Evolutionary conservation across 805 yeast genomes (phyloP).

Genomic region (Pichia pseudocactophila): DNA sequence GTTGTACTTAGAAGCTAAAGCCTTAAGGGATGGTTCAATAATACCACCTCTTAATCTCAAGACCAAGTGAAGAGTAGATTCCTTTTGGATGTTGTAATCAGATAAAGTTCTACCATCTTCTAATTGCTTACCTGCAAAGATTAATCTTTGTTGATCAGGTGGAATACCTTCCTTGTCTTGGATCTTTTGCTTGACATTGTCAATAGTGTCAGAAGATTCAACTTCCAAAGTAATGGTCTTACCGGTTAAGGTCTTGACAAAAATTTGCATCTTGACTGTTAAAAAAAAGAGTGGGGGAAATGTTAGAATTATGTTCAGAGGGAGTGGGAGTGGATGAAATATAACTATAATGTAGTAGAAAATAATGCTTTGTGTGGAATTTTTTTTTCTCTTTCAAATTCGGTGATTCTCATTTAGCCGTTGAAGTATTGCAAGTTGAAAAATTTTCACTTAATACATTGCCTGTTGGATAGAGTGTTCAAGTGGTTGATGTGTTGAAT

Average conservation of each 20-base stretch:
- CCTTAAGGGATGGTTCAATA: conserved; percentile 99
- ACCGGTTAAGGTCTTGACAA: conserved; percentile 99
- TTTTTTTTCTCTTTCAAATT: too few species aligned
- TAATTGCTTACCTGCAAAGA: conserved; percentile 93
- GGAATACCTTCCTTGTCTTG: conserved; percentile 97
- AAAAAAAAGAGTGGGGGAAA: conserved; percentile 1
- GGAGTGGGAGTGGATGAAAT: too few species aligned
- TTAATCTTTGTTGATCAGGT: conserved; percentile 92
- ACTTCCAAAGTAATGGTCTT: conserved; percentile 86
- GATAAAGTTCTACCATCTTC: conserved; percentile 94
- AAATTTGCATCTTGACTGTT: conserved; percentile 69
- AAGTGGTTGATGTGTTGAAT: too few species aligned
- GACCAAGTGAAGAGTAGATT: conserved; percentile 59
- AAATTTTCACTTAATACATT: too few species aligned
- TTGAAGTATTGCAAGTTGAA: too few species aligned
- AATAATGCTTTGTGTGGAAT: too few species aligned
- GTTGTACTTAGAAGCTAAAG: conserved; percentile 99
- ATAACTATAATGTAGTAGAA: too few species aligned
- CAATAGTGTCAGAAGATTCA: conserved; percentile 92
- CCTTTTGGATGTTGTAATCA: conserved; percentile 94
- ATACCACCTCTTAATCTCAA: conserved; percentile 69
- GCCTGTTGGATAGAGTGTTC: too few species aligned
- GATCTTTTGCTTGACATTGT: conserved; percentile 89
- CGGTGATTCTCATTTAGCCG: too few species aligned
- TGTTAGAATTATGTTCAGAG: conserved; percentile 9